Evolutionary conservation across 2,329 filamentous ascomycete species (phyloP).

Genomic region (Ramichloridium luteum): DNA sequence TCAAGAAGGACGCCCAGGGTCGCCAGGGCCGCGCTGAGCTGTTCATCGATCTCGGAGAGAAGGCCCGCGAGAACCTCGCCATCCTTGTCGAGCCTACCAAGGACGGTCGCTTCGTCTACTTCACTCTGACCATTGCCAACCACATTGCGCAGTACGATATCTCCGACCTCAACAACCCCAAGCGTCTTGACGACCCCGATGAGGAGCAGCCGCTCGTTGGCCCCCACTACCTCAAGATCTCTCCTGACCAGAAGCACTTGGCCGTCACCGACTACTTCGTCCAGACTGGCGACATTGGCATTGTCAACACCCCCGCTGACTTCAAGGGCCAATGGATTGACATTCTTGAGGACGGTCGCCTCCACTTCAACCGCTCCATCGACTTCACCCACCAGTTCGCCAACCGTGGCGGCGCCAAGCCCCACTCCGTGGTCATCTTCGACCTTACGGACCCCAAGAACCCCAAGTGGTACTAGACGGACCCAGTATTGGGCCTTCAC

Average conservation of each 20-base stretch:
- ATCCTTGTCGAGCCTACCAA: constrained; percentile 50
- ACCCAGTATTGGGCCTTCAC: too few species aligned
- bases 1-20: constrained; percentile 42
- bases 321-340: constrained; percentile 53
- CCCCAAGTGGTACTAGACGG: constrained; percentile 1
- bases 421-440: constrained; percentile 1
- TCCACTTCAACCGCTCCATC: constrained; percentile 49
- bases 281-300: constrained; percentile 47
- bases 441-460: neutral
- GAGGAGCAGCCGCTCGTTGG: constrained; percentile 48
- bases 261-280: constrained; percentile 56
- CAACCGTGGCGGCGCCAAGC: constrained; percentile 38
- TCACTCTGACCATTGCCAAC: constrained; percentile 49
- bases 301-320: constrained; percentile 50
- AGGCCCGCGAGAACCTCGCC: constrained; percentile 43
- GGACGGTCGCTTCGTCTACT: constrained; percentile 47
- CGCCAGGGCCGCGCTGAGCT: constrained; percentile 47
- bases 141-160: constrained; percentile 52
- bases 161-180: constrained; percentile 46
- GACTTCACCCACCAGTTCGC: constrained; percentile 44
- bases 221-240: constrained; percentile 53
- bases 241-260: constrained; percentile 51
- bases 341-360: constrained; percentile 40
- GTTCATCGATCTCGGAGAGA: constrained; percentile 46
- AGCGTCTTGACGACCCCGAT: constrained; percentile 49